Conservation (phyloP, 2,329 filamentous ascomycete genomes). For the Neopestalotiopsis clavispora region DNA sequence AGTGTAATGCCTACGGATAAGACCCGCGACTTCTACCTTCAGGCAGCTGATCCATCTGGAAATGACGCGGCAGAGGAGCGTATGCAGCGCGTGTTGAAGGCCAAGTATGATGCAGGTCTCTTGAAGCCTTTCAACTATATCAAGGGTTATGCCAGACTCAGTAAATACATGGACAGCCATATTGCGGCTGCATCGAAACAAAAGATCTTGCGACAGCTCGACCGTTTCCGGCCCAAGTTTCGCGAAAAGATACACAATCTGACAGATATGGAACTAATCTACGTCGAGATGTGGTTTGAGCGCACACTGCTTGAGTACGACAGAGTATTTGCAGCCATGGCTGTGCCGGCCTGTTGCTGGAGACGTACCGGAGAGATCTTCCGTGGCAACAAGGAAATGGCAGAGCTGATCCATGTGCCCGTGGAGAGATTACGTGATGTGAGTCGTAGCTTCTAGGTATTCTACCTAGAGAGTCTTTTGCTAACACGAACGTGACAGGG, state of each 20-base stretch:
- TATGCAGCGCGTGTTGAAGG: constrained; percentile 91
- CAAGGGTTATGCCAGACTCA: constrained; percentile 89
- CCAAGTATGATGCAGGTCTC: constrained; percentile 94
- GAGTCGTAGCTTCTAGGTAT: constrained; percentile 42
- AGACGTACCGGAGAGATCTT: constrained; percentile 96
- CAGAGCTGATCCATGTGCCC: constrained; percentile 89
- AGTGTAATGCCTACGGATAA: constrained; percentile 70
- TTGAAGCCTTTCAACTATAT: constrained; percentile 98
- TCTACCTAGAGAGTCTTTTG: not conserved
- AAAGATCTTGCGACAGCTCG: constrained; percentile 89
- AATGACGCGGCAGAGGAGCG: constrained; percentile 86
- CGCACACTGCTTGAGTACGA: constrained; percentile 96
- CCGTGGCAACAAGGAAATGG: constrained; percentile 98
- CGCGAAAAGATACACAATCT: constrained; percentile 90
- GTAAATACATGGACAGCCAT: constrained; percentile 89
- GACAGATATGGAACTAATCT: constrained; percentile 91
- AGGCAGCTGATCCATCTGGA: constrained; percentile 91
- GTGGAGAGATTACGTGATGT: constrained; percentile 92
- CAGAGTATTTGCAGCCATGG: constrained; percentile 98
- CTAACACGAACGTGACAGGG: constrained; percentile 61
- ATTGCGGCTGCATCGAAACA: constrained; percentile 82
- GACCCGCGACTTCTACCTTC: constrained; percentile 91
- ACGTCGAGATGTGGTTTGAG: constrained; percentile 99
- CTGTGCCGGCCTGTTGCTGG: constrained; percentile 97
- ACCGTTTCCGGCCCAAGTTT: constrained; percentile 94